Base-by-base conservation (phyloP, 148 eudicot species). In the Bassia scoparia region DNA sequence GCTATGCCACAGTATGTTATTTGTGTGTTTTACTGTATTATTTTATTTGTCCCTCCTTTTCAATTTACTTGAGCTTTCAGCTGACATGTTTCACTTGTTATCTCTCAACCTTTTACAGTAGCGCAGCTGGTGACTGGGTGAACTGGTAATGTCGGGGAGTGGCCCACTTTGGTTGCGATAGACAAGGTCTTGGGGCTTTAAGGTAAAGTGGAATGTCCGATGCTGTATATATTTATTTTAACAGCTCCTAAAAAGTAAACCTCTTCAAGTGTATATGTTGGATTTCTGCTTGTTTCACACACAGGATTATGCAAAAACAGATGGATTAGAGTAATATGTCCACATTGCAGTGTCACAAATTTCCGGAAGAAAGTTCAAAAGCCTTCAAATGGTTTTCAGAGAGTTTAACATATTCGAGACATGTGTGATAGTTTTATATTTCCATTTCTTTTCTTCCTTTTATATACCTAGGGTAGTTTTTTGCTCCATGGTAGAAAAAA, bases 231-330 rank as follows among this genome's bases (percentile, higher is more conserved):
- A 5, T 61, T 4, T 33, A 16, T n/a, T n/a, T 26, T 12, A 2
- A n/a, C n/a, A n/a, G n/a, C n/a, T n/a, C n/a, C n/a, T 43, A 37
- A 63, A 9, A 35, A 21, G 67, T 37, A 16, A 43, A 20, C 46
- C 46, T 41, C 12, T 41, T 11, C 46, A 26, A 30, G 31, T 60
- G n/a, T 12, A 8, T 8, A 23, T 21, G 31, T 33, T 9, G 72
- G 3, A 29, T 69, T 53, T 2, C 53, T n/a, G n/a, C n/a, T 2
- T 43, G 52, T 26, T 24, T 74, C 18, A 34, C 21, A n/a, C n/a
- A n/a, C n/a, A 94, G 98, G 98, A 94, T 81, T 94, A 94, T 77
- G 98, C 98, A 37, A 94, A 94, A 85, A 91, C 98, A 48, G 98
- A 94, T 77, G 98, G 98, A n/a, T 81, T 94, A 38, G 98, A 94